Conservation (phyloP, 331 rosid species). For the Acacia concinna region DNA sequence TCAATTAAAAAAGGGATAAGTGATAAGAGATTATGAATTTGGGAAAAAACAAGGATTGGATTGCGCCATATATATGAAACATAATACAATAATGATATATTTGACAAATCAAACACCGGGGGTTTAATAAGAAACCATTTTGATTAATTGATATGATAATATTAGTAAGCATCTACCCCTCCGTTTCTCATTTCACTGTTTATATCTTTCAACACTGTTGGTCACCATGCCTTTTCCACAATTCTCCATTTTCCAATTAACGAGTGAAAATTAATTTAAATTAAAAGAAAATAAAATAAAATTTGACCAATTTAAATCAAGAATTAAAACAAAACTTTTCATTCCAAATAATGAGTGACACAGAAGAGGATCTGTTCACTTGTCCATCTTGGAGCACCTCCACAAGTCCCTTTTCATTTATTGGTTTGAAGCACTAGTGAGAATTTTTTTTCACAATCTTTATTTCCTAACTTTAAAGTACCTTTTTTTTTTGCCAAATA, state of each 20-base stretch:
- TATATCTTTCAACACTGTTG: not conserved
- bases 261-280: not conserved
- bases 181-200: not conserved
- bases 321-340: not conserved
- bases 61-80: too few relatives aligned
- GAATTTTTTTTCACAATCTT: not conserved
- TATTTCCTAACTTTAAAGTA: not conserved
- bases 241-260: not conserved
- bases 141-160: too few relatives aligned
- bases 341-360: not conserved
- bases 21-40: too few relatives aligned
- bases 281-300: not conserved
- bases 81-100: too few relatives aligned
- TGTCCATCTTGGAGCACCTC: not conserved
- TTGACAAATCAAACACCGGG: too few relatives aligned
- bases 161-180: too few relatives aligned
- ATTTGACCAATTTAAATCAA: not conserved
- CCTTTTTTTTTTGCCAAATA: too few relatives aligned
- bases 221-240: not conserved
- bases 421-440: not conserved
- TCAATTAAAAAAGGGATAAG: too few relatives aligned
- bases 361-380: not conserved
- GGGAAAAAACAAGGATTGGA: too few relatives aligned
- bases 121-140: too few relatives aligned
- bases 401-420: not conserved